A percentile compares a stretch with the other conserved stretches of the same genome.
Evolutionary conservation across 306 rosid genomes (phyloP).

Genomic region (Cucurbita ficifolia): DNA sequence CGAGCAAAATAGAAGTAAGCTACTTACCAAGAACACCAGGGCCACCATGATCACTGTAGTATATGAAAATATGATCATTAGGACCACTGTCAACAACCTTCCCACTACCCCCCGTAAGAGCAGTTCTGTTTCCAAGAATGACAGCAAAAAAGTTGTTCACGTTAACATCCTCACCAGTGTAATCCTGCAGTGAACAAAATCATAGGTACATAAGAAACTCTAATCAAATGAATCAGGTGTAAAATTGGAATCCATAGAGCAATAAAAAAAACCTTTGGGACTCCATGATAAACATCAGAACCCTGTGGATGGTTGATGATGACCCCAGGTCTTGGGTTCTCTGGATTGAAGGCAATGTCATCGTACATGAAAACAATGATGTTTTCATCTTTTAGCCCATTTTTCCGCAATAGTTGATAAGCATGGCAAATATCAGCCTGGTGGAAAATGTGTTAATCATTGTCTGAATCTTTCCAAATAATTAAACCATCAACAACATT

Average conservation of each 20-base stretch:
- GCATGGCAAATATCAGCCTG: conserved; percentile 96
- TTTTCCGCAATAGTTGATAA: conserved; percentile 66
- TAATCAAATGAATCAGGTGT: not conserved
- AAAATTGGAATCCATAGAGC: not conserved
- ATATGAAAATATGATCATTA: conserved; percentile 76
- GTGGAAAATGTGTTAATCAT: not conserved
- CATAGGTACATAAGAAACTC: conserved; percentile 2
- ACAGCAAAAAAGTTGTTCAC: conserved; percentile 59
- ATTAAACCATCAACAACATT: not conserved
- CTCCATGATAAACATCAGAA: conserved; percentile 74
- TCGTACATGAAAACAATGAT: conserved; percentile 96
- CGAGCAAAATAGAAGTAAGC: not conserved
- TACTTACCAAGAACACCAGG: conserved; percentile 94
- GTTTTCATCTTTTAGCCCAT: conserved; percentile 86
- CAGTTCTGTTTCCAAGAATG: conserved; percentile 72
- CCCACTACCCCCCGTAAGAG: conserved; percentile 81
- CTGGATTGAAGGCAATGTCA: conserved; percentile 55
- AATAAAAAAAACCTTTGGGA: conserved; percentile 57
- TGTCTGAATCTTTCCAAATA: not conserved
- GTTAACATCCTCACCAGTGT: conserved; percentile 59
- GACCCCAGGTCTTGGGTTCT: conserved; percentile 84
- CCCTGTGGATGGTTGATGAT: conserved; percentile 87
- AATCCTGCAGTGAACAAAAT: conserved; percentile 45
- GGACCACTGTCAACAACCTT: conserved; percentile 95
- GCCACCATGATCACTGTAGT: conserved; percentile 84